phyloP scores from a whole-genome alignment of 75 land plant species.

The Cryptomeria japonica region DNA sequence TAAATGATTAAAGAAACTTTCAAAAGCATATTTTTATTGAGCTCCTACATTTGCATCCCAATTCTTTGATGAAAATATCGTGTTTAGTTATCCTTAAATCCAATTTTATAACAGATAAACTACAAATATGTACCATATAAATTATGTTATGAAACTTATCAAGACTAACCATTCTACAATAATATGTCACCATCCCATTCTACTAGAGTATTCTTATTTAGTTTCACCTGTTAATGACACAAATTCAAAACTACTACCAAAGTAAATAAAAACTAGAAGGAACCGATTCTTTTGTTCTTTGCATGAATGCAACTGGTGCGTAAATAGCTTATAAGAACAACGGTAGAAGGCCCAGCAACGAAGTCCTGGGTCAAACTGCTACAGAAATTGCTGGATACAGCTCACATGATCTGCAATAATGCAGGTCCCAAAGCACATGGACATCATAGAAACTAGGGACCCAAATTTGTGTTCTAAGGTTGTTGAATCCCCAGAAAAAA shows the following conservation, averaged over 20 bases:
- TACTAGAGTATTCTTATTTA: neutral
- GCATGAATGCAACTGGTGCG: neutral
- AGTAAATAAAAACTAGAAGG: neutral
- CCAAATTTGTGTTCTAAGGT: too few relatives aligned
- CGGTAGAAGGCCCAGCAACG: too few relatives aligned
- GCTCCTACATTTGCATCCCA: neutral
- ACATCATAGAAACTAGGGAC: too few relatives aligned
- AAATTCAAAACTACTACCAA: too few relatives aligned
- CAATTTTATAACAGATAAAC: neutral
- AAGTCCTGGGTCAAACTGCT: too few relatives aligned
- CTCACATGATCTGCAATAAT: too few relatives aligned
- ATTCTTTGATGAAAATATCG: too few relatives aligned
- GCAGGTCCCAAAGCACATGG: too few relatives aligned
- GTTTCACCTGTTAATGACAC: neutral
- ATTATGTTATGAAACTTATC: neutral
- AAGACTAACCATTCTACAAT: neutral
- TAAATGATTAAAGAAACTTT: neutral
- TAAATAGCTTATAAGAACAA: too few relatives aligned
- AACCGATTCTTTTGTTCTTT: neutral
- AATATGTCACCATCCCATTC: neutral
- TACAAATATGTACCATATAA: neutral
- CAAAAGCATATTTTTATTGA: neutral
- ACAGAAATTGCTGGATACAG: too few relatives aligned
- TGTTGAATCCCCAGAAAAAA: too few relatives aligned
- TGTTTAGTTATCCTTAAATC: neutral